These are phyloP conservation scores for Rosa multiflora DNA, from an alignment of 306 rosid species.

Conservation along the genomic window DNA sequence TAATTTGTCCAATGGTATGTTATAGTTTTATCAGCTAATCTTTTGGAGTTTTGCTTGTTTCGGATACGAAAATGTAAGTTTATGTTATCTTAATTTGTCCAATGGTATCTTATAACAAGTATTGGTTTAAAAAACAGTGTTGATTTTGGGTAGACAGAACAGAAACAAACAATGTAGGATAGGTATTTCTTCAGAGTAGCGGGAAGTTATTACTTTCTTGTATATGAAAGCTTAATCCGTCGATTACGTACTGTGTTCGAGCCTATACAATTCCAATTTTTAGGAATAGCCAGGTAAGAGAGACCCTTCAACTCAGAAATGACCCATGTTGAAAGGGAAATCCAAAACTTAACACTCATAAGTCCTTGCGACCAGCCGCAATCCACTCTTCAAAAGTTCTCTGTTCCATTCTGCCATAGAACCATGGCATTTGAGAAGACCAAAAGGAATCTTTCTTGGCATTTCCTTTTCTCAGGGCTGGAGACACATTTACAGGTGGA, in stretches of 20 bases:
- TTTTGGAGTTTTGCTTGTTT: background rate
- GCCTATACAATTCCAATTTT: background rate
- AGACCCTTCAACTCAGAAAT: background rate
- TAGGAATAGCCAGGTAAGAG: background rate
- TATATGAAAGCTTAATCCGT: background rate
- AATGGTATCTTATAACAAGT: background rate
- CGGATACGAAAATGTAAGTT: background rate
- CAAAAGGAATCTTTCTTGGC: background rate
- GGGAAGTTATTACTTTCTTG: background rate
- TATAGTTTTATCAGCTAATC: background rate
- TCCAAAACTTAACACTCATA: background rate
- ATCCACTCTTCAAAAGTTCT: background rate
- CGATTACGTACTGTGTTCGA: background rate
- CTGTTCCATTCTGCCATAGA: background rate
- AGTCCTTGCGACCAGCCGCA: background rate
- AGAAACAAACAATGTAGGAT: background rate
- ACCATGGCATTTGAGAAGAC: background rate
- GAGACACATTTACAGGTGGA: background rate
- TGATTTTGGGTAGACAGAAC: background rate
- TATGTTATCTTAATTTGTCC: background rate
- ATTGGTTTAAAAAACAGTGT: background rate
- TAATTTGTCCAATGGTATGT: constrained; percentile 72
- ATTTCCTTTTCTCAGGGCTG: background rate
- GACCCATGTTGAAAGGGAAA: background rate
- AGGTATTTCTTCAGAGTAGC: background rate